Percentiles rank a stretch among this genome's conserved stretches.
These are phyloP conservation scores for Pulveroboletus sp. DNA, from an alignment of 768 basidiomycete genomes.

Conservation along the genomic window DNA sequence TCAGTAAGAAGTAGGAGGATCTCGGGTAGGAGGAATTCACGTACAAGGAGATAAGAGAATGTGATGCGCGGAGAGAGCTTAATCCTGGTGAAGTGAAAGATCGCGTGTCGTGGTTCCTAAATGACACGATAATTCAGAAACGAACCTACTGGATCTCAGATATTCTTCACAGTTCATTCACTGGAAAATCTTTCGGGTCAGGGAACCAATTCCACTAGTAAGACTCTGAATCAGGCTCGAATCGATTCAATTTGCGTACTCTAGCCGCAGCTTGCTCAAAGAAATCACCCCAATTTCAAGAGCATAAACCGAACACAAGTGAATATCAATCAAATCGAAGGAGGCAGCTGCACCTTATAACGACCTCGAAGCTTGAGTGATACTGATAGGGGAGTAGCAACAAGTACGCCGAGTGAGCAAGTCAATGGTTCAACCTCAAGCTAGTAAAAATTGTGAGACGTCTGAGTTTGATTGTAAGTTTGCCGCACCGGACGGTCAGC, in stretches of 20 bases:
- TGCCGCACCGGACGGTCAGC: no score
- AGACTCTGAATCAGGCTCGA: not conserved
- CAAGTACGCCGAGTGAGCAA: not conserved
- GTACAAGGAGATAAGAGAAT: not conserved
- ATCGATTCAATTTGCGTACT: not conserved
- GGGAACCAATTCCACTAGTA: not conserved
- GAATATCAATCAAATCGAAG: no score
- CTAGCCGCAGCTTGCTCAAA: not conserved
- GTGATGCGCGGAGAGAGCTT: not conserved
- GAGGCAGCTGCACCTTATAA: no score
- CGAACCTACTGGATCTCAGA: slow-evolving; percentile 13
- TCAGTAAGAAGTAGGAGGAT: not conserved
- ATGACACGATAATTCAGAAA: slow-evolving; percentile 5
- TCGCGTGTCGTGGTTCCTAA: slow-evolving; percentile 7
- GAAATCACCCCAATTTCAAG: no score
- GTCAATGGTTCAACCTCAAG: not conserved
- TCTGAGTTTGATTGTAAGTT: not conserved
- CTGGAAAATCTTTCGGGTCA: not conserved
- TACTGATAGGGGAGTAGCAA: not conserved
- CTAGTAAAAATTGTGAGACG: not conserved
- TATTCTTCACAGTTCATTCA: not conserved
- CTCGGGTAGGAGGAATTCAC: not conserved
- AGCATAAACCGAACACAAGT: no score
- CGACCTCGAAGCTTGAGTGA: not conserved
- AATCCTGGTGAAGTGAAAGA: slow-evolving; percentile 6